Base-by-base conservation (phyloP, 2,329 filamentous ascomycete species). In the Alternaria triticimaculans region DNA sequence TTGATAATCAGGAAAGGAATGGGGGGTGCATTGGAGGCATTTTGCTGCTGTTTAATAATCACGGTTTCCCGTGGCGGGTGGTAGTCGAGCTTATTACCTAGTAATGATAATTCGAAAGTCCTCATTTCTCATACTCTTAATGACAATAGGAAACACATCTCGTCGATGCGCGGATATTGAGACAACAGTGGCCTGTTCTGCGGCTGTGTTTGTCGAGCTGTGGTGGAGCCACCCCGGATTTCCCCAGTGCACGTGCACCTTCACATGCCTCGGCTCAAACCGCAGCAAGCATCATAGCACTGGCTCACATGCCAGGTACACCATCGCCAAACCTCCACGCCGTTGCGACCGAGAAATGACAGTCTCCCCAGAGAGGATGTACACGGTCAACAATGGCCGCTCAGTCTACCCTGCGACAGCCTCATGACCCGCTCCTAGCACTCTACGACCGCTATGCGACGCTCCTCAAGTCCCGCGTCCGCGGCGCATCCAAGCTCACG, bases 391-490 rank as follows among this genome's bases (percentile, higher is more conserved):
- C 59, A 65, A 97, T 97, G 95, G 92, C 93, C 66, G 91, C 86
- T 68, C 94, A 97, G 83, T 97, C 95, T 60, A 97, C 92, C 6
- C 86, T 97, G 48, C 83, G 83, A 70, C 71, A 79, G 64, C 73
- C 75, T 60, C 77, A 82, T 73, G 82, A 84, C 68, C 82, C 83
- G 25, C 74, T 86, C n/a, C 67, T 78, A 44, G 76, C 78, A 15
- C 79, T 84, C 51, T 85, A 86, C 68, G 76, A 80, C 46, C 81
- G 81, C 66, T 87, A 88, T 75, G 79, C 82, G 60, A 77, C 82
- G 33, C 78, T 84, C 14, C 73, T 88, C 56, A 84, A 83, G 37
- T 76, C 81, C 43, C 83, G 82, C 45, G 77, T 94, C 60, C 86
- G 85, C 63, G 85, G 84, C 62, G 91, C 91, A 5, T 91, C 93